These are phyloP conservation scores for Sinapis alba DNA, from an alignment of 441 rosid species.

Conservation along the genomic window DNA sequence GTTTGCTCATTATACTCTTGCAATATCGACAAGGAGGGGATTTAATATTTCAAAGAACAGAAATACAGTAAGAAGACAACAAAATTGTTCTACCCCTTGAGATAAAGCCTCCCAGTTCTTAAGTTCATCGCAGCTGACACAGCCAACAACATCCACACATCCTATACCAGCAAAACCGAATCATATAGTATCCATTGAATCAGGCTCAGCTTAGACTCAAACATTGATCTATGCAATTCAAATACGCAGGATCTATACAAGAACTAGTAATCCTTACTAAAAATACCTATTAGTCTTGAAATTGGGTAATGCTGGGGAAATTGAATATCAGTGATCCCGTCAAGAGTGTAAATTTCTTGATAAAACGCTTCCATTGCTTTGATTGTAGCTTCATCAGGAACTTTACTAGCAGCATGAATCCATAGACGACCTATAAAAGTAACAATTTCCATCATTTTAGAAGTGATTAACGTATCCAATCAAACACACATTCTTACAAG, in stretches of 20 bases:
- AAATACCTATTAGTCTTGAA: constrained; percentile 76
- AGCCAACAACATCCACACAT: constrained; percentile 91
- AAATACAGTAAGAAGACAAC: neutral
- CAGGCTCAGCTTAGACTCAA: neutral
- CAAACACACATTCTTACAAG: neutral
- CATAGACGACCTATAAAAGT: constrained; percentile 72
- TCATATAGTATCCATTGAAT: neutral
- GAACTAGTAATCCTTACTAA: neutral
- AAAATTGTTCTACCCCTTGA: constrained; percentile 57
- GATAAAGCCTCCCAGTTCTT: constrained; percentile 74
- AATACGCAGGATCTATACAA: constrained; percentile 1
- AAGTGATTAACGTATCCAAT: neutral
- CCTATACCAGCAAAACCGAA: constrained; percentile 47
- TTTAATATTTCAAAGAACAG: neutral
- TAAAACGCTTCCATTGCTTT: constrained; percentile 91
- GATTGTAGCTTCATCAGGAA: constrained; percentile 79
- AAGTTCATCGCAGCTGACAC: constrained; percentile 68
- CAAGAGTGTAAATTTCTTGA: constrained; percentile 69
- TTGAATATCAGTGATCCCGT: constrained; percentile 70
- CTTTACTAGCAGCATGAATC: constrained; percentile 91
- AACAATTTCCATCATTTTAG: neutral
- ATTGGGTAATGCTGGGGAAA: constrained; percentile 87
- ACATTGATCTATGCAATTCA: neutral
- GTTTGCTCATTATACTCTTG: constrained; percentile 7
- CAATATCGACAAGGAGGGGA: neutral